Base-by-base conservation (phyloP, 1,139 yeast genomes). In the Saccharomycopsis hybrid region DNA sequence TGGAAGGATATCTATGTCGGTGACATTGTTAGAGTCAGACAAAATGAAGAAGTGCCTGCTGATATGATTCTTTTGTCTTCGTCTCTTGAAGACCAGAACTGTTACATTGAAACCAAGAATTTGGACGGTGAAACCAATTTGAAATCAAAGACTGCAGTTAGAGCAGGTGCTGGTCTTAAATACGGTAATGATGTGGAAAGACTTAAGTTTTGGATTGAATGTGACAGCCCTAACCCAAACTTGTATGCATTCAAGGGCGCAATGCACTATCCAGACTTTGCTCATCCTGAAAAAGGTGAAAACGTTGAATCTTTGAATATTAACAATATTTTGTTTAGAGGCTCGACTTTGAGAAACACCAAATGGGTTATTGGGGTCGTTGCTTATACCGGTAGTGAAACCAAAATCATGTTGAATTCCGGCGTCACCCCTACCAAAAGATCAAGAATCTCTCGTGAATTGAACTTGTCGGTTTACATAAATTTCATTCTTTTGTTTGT, bases 61-160 rank as follows among this genome's bases (percentile, higher is more conserved):
- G 98, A 92, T 69, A 67, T 90, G 36, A 74, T 89, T 24, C 68
- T 90, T 31, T 62, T 92, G 43, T 78, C 96, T 2, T 81, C 96
- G 0, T 84, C 95, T 0, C 96, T 89, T 63, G 65, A 76, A 1
- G 97, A 92, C 62, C 96, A 96, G 42, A 87, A 83, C 45, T 90
- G 97, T 67, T 90, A 82, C 61, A 81, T 90, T 43, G 97, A 92
- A 66, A 92, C 98, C 1, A 90, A 89, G 62, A 92, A 92, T 64
- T 74, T 92, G 60, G 97, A 92, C 67, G 98, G 98, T 64, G 98
- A 92, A 68, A 88, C 97, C 4, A 92, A 92, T 63, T 74, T 92
- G 64, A 92, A 92, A 65, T 78, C 80, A 45, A 83, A 87, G 55
- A 82, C 78, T 56, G 82, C 95, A 9, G 68, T 92, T 50, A 77